Percentiles rank a stretch among this genome's conserved stretches.
Evolutionary conservation across 2,329 filamentous ascomycete species (phyloP).

Genomic region (Laburnicola sp.): DNA sequence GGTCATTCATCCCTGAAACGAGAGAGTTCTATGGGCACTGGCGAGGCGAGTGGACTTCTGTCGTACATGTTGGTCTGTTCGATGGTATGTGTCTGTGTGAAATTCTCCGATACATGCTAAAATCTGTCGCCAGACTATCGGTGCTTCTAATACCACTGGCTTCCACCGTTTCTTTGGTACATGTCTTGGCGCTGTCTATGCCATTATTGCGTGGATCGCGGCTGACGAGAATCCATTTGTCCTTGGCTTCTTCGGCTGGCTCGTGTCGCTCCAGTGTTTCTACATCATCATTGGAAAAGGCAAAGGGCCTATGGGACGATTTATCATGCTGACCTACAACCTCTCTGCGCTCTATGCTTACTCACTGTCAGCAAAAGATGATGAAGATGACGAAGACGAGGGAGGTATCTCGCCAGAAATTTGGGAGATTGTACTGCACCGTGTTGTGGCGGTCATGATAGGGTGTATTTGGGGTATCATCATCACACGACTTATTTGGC

Average conservation of each 20-base stretch:
- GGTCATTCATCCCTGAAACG: slow-evolving; percentile 80
- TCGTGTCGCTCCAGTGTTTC: slow-evolving; percentile 81
- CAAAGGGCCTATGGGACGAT: slow-evolving; percentile 87
- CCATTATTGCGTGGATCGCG: slow-evolving; percentile 76
- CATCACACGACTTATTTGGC: slow-evolving; percentile 87
- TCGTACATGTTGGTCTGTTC: slow-evolving; percentile 98
- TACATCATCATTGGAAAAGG: slow-evolving; percentile 84
- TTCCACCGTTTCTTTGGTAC: slow-evolving; percentile 86
- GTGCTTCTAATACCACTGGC: slow-evolving; percentile 91
- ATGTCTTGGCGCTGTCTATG: slow-evolving; percentile 74
- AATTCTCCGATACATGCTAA: neutral
- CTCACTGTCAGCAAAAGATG: slow-evolving; percentile 77
- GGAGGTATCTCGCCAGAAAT: slow-evolving; percentile 83
- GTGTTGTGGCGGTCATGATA: slow-evolving; percentile 80
- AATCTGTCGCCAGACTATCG: slow-evolving; percentile 67
- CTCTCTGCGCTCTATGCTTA: slow-evolving; percentile 93
- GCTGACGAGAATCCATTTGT: slow-evolving; percentile 72
- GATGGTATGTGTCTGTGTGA: slow-evolving; percentile 58
- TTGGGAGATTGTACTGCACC: slow-evolving; percentile 82
- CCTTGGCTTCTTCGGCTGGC: slow-evolving; percentile 79
- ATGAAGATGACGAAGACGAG: slow-evolving; percentile 80
- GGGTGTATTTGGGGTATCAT: slow-evolving; percentile 93
- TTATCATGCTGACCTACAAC: slow-evolving; percentile 95
- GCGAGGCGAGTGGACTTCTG: slow-evolving; percentile 91
- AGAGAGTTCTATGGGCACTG: slow-evolving; percentile 81